Conservation (phyloP, 192 early-diverging fungal genomes). For the Gryganskiella cystojenkinii region DNA sequence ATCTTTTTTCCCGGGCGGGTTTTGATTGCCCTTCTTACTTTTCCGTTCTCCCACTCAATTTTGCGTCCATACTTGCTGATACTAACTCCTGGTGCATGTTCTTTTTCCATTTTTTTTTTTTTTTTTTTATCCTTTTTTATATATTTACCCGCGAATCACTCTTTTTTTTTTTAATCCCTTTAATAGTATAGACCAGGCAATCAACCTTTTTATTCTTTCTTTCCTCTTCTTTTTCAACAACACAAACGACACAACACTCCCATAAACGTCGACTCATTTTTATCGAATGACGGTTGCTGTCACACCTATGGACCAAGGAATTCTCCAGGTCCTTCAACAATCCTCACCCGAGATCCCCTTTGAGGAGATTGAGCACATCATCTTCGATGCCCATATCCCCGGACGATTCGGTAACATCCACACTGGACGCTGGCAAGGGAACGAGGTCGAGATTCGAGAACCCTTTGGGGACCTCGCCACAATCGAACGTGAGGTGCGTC, state of each 20-base stretch:
- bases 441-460: constrained; percentile 41
- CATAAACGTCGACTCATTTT: neutral
- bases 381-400: constrained; percentile 41
- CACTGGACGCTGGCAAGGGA: constrained; percentile 36
- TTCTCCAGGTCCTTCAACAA: constrained; percentile 43
- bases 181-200: too few species aligned
- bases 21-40: too few species aligned
- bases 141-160: too few species aligned
- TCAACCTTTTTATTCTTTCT: neutral
- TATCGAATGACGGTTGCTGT: constrained; percentile 34
- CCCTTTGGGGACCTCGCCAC: constrained; percentile 41
- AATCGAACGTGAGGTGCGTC: constrained; percentile 42
- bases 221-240: neutral
- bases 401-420: constrained; percentile 40
- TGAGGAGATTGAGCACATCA: constrained; percentile 39
- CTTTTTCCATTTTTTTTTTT: too few species aligned
- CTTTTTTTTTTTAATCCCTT: too few species aligned
- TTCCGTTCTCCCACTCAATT: too few species aligned
- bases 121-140: too few species aligned
- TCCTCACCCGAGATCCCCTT: constrained; percentile 31
- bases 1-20: too few species aligned
- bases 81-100: too few species aligned
- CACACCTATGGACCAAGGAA: constrained; percentile 12
- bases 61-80: too few species aligned
- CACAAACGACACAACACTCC: neutral